Evolutionary conservation across 257 asterid genomes (phyloP), one percentile per base, ranked within the genome.

Genomic region (Nicotiana otophora): DNA sequence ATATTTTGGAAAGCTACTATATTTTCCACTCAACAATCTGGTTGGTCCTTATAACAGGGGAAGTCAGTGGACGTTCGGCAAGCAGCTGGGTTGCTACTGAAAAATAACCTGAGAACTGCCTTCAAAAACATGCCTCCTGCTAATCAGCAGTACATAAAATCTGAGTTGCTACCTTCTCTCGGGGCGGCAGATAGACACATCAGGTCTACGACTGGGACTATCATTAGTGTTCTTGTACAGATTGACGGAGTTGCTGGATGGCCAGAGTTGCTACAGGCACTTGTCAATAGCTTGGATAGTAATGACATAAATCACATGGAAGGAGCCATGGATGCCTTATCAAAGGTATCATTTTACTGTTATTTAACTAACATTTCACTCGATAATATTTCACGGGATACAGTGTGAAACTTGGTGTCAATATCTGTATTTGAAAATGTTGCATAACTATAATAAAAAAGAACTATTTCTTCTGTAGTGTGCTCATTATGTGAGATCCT

Each of bases 261-360:
- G 99, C 98, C 97, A 23, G 99, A 97, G 89, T 90, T 95, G 90
- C 90, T 97, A 48, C 88, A 88, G 82, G 92, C 96, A 10, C 95
- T 97, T 78, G 93, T 91, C 31, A 93, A 93, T 88, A 94, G 94
- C 87, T 89, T 97, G 84, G 99, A 97, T 81, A 95, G 98, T 89
- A 93, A 92, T 88, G 98, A 92, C 72, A 78, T 81, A 81, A 91
- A 93, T 89, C 98, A 89, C 87, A 89, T 95, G 94, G 99, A 97
- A 89, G 99, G 99, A 86, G 98, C 99, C 79, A 93, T 97, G 98
- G 99, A 97, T 91, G 98, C 99, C 15, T 89, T 97, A 86, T 95
- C 99, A 30, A 97, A 97, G 99, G 99, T 97, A 84, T 69, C 63
- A 20, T 76, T 75, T 60, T 67, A 57, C 69, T 31, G 64, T 51